Base-by-base conservation (phyloP, 495 filamentous ascomycete species). In the Geopyxis carbonaria region DNA sequence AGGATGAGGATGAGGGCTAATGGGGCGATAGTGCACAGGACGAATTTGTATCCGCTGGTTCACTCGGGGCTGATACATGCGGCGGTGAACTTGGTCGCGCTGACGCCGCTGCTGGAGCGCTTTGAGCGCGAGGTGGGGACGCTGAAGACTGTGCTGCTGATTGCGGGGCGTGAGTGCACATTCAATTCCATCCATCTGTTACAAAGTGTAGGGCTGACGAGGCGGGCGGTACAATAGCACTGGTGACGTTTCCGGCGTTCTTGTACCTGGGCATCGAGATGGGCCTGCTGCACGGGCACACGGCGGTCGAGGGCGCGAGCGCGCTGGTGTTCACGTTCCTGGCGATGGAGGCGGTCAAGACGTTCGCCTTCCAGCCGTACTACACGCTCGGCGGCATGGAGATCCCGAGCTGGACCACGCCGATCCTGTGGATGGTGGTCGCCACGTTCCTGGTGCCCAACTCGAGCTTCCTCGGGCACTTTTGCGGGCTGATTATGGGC, bases 81-180 rank as follows among this genome's bases (percentile, higher is more conserved):
- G 32, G 46, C 87, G 21, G 56, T 94, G 49, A 93, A 94, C 59
- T 53, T 78, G 29, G 13, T 93, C 32, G 77, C 84, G 3, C 59
- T 94, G 43, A 73, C 73, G 8, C 89, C 89, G 11, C 62, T 97
- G 32, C 55, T 95, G 46, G 86, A 93, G 58, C 69, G 85, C 32
- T 97, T 95, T 56, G 89, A 97, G 61, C 65, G 73, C n/a, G 87
- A 93, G 53, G 68, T 89, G 61, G 89, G 89, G 19, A 93, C 86
- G n/a, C 62, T 94, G 48, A 76, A 78, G 19, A 73, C 83, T 14
- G 50, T 87, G 33, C 69, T 79, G 24, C 64, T 95, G 48, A 91
- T 95, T 57, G 66, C 84, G 46, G 91, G 89, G 34, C 82, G 84
- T 92, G 66, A 64, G 85, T 74, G 47, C 37, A 16, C 25, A 24